Base-by-base conservation (phyloP, 2,329 filamentous ascomycete species). In the Neoascochyta sp. region DNA sequence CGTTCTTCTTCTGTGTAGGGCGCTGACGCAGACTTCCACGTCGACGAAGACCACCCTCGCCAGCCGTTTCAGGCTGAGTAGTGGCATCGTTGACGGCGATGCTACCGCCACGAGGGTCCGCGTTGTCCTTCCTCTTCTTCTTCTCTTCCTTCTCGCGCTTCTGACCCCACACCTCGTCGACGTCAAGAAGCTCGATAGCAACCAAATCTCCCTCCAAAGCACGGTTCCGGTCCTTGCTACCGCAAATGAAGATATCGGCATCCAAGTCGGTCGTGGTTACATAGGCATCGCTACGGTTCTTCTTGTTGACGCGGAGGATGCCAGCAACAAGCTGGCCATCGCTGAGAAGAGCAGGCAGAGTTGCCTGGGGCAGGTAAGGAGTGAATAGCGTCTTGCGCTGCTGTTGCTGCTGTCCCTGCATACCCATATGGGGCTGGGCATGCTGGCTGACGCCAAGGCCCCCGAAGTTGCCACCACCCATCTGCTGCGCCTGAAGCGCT, bases 71-170 rank as follows among this genome's bases (percentile, higher is more conserved):
- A 58, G 69, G 67, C 69, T 79, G 61, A 13, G 69, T 72, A 12
- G 69, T 73, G 13, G 69, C 69, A 42, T 80, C 75, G 52, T 76
- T 80, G 41, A 80, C 80, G 43, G 83, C 83, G 53, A 80, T 86
- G 45, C 78, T 83, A 41, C 83, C 83, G 45, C 82, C 82, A 45
- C 90, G 81, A 36, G 86, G 89, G 60, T 96, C 92, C 18, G 88
- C 93, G 37, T 95, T 94, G 57, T 98, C 92, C 74, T 98, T 98
- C 64, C 92, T 86, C 73, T 96, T 98, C 79, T 98, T 98, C 77
- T 98, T 98, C 65, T 98, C 92, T 68, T 98, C 92, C 65, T 98
- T 98, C 65, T 98, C 92, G 34, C 88, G 86, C 75, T 98, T 98
- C 71, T 98, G 92, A 14, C 83, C 80, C 92, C 92, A 98, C 3